Base-by-base conservation (phyloP, 768 basidiomycete genomes). In the Termitomyces sp. region DNA sequence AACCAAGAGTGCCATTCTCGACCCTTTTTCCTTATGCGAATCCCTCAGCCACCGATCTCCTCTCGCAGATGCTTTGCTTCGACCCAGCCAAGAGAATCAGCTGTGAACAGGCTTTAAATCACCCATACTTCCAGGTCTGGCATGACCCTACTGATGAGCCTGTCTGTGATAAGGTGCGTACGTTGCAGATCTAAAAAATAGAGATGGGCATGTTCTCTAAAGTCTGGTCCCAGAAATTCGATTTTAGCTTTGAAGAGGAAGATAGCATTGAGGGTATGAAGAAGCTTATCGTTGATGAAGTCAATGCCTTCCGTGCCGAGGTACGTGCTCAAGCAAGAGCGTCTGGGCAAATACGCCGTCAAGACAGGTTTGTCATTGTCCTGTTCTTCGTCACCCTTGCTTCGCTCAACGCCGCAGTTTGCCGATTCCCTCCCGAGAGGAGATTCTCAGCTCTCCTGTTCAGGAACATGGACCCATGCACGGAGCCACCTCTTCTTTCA, bases 231-330 rank as follows among this genome's bases (percentile, higher is more conserved):
- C 63, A 93, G 89, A 86, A 89, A 79, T 98, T 99, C 65, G 94
- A 98, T 73, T 98, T 99, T 68, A 81, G 85, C 18, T 99, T 99
- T 66, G 97, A 99, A 74, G 89, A 91, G 63, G 97, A 98, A 74
- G 97, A 99, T 60, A 87, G 86, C 58, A 95, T 96, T 63, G 93
- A 96, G 47, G 97, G 97, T 9, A 99, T 99, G 97, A 93, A 96
- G 74, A 85, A 83, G 62, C 73, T 98, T 70, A 99, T 99, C 65
- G 86, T 98, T 24, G 85, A 95, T 31, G 95, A 98, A 72, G 96
- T 98, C 41, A 86, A 85, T 60, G 70, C 81, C 13, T 98, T 99
- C 85, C 86, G 97, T 39, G 82, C 88, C 9, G 87, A 95, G 69
- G 95, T 98, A 8, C 84, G 96, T 57, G 80, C 82, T n/a, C 93